A percentile compares a stretch with the other conserved stretches of the same genome.
These are phyloP conservation scores for Nelumbo lutea DNA, from an alignment of 164 flowering plant genomes.

Conservation along the genomic window DNA sequence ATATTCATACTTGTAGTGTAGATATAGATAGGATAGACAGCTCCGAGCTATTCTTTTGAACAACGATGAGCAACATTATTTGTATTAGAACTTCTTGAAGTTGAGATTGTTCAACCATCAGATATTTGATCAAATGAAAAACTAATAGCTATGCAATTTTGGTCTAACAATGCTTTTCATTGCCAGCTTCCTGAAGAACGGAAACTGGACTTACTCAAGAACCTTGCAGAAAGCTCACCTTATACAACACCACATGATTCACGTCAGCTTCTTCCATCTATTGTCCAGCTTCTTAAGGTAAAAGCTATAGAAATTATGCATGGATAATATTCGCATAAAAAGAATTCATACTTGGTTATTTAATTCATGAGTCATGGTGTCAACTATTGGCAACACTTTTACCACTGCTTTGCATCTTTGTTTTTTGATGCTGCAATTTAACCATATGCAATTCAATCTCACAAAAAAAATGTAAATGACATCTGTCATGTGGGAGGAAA, in stretches of 20 bases:
- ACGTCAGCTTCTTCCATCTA: constrained; percentile 80
- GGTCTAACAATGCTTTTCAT: constrained; percentile 13
- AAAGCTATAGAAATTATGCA: neutral
- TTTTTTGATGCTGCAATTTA: neutral
- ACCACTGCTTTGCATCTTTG: neutral
- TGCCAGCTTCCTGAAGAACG: constrained; percentile 87
- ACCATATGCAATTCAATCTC: neutral
- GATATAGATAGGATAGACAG: no score
- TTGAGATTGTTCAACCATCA: no score
- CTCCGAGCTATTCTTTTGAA: no score
- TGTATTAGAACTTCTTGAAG: no score
- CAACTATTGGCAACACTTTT: neutral
- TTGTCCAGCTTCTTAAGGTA: constrained; percentile 87
- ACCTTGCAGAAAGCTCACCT: constrained; percentile 88
- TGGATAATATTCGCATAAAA: neutral
- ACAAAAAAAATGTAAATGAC: neutral
- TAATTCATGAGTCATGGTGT: neutral
- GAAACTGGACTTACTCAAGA: constrained; percentile 78
- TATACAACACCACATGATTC: constrained; percentile 84
- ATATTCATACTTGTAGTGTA: no score
- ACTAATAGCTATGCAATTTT: neutral
- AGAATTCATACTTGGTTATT: neutral
- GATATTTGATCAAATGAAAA: no score
- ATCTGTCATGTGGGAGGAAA: no score
- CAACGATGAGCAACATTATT: no score